A percentile compares a stretch with the other conserved stretches of the same genome.
phyloP scores from a whole-genome alignment of 441 rosid genomes.

The Croton setiger region DNA sequence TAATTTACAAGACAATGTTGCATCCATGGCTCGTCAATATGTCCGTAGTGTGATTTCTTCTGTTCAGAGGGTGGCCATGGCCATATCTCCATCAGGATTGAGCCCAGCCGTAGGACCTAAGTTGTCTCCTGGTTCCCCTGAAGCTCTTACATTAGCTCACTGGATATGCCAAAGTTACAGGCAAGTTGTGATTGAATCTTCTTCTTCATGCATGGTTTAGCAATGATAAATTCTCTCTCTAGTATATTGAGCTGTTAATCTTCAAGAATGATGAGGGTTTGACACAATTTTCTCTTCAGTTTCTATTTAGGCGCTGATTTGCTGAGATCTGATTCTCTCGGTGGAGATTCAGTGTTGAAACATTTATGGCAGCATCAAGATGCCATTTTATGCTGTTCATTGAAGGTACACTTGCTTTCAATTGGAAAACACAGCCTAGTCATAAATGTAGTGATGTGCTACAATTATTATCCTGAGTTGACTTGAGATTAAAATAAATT shows the following conservation, averaged over 20 bases:
- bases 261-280: background rate
- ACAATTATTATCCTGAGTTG: background rate
- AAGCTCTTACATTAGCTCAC: constrained; percentile 76
- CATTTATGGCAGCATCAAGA: constrained; percentile 82
- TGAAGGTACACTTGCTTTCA: constrained; percentile 51
- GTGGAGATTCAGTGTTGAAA: constrained; percentile 57
- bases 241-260: background rate
- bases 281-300: constrained; percentile 31
- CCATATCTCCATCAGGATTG: constrained; percentile 80
- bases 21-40: constrained; percentile 93
- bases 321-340: constrained; percentile 50
- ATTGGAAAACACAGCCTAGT: background rate
- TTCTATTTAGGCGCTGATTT: constrained; percentile 62
- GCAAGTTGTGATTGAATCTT: constrained; percentile 28
- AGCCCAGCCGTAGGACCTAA: constrained; percentile 60
- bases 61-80: constrained; percentile 96
- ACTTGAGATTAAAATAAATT: background rate
- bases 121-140: constrained; percentile 75
- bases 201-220: background rate
- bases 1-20: constrained; percentile 87
- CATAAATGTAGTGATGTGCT: background rate
- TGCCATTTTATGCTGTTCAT: constrained; percentile 81
- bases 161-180: constrained; percentile 90
- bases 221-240: background rate
- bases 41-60: constrained; percentile 90